These are phyloP conservation scores for Thermoascus crustaceus DNA, from an alignment of 2,329 filamentous ascomycete species.

Conservation along the genomic window DNA sequence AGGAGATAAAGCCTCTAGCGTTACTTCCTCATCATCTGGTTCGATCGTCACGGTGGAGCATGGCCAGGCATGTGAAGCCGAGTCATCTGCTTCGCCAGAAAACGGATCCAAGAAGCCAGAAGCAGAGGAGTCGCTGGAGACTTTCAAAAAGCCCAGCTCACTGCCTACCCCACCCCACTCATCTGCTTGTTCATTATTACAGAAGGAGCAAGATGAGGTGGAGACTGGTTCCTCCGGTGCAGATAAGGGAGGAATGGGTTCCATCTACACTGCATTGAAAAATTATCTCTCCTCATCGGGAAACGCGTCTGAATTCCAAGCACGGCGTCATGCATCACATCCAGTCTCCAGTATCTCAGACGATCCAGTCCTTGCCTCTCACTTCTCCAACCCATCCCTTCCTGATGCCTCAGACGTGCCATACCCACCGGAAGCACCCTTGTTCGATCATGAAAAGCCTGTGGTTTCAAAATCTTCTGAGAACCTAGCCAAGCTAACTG, in stretches of 20 bases:
- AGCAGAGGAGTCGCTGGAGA: slow-evolving; percentile 20
- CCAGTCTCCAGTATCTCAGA: slow-evolving; percentile 59
- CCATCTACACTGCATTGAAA: slow-evolving; percentile 38
- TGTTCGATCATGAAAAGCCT: slow-evolving; percentile 39
- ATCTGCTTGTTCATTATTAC: slow-evolving; percentile 35
- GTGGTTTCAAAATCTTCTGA: slow-evolving; percentile 35
- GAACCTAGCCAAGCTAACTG: slow-evolving; percentile 65
- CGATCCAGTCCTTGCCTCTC: slow-evolving; percentile 56
- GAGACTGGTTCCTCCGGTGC: slow-evolving; percentile 30
- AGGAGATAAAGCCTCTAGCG: slow-evolving; percentile 18
- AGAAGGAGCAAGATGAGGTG: slow-evolving; percentile 35
- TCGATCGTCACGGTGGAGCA: slow-evolving; percentile 37
- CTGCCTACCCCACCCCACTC: slow-evolving; percentile 38
- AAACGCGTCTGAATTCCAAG: slow-evolving; percentile 26
- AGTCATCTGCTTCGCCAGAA: slow-evolving; percentile 18
- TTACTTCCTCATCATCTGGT: slow-evolving; percentile 28
- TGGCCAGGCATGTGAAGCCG: slow-evolving; percentile 24
- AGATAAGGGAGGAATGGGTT: slow-evolving; percentile 32
- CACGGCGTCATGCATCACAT: slow-evolving; percentile 40
- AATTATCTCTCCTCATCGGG: slow-evolving; percentile 34
- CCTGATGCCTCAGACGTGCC: slow-evolving; percentile 42
- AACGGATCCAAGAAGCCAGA: slow-evolving; percentile 14
- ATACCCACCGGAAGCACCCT: slow-evolving; percentile 42
- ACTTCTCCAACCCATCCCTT: slow-evolving; percentile 61
- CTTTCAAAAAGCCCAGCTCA: slow-evolving; percentile 24